These are phyloP conservation scores for Dendrobium chrysotoxum DNA, from an alignment of 106 monocot genomes.

Conservation along the genomic window DNA sequence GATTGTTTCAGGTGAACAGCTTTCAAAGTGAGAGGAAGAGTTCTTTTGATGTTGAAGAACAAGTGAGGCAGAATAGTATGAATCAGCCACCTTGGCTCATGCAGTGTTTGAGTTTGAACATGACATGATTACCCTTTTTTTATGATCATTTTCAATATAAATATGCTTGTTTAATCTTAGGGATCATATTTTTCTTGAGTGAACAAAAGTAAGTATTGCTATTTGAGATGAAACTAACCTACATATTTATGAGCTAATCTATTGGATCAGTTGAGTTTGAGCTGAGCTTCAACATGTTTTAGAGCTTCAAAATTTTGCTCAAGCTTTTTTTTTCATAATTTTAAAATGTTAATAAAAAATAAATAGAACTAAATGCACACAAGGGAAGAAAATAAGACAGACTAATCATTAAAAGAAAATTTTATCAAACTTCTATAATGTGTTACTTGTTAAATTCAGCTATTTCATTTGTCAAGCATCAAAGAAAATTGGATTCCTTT, in stretches of 20 bases:
- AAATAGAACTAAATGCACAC: no score
- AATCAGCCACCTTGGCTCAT: constrained; percentile 19
- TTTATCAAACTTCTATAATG: no score
- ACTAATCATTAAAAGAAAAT: no score
- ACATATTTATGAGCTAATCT: not conserved
- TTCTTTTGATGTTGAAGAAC: constrained; percentile 4
- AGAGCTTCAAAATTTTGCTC: no score
- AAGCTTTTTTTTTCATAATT: no score
- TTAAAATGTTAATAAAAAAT: no score
- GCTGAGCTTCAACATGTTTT: no score
- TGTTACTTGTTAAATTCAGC: no score
- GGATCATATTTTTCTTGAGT: not conserved
- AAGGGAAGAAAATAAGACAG: no score
- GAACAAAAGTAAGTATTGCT: not conserved
- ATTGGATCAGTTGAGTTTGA: not conserved
- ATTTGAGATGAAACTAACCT: not conserved
- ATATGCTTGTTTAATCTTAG: not conserved
- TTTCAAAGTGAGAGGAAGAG: constrained; percentile 8
- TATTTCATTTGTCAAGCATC: no score
- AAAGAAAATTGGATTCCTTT: no score
- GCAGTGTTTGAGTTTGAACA: constrained; percentile 16
- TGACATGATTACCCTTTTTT: constrained; percentile 6
- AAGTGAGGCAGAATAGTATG: constrained; percentile 6
- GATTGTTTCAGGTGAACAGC: constrained; percentile 11
- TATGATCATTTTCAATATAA: not conserved